phyloP scores from a whole-genome alignment of 78 protist species.

The Blattamonas nauphoetae region DNA sequence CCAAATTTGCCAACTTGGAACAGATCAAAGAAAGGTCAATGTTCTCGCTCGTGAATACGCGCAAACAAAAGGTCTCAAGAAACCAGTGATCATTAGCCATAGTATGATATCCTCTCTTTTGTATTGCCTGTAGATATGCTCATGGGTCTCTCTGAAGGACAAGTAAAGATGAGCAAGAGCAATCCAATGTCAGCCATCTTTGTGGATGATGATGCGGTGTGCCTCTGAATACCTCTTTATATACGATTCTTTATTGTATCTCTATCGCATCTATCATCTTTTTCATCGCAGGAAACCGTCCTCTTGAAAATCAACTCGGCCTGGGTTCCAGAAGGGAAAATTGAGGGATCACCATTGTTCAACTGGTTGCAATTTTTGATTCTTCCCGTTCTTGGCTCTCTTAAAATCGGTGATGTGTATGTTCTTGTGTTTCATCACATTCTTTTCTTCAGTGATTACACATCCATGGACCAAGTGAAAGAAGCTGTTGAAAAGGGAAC shows the following conservation, averaged over 20 bases:
- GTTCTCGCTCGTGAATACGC: slow-evolving; percentile 46
- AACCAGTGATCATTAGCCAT: slow-evolving; percentile 35
- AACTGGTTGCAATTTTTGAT: slow-evolving; percentile 25
- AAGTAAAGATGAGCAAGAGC: slow-evolving; percentile 32
- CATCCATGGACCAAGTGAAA: not conserved
- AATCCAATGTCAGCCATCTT: slow-evolving; percentile 36
- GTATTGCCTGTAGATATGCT: slow-evolving; percentile 16
- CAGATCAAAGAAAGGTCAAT: slow-evolving; percentile 45
- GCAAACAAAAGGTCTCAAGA: not conserved
- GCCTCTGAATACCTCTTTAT: not conserved
- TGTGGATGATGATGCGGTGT: slow-evolving; percentile 31
- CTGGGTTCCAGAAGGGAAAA: slow-evolving; percentile 11
- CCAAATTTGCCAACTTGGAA: slow-evolving; percentile 43
- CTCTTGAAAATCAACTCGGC: not conserved
- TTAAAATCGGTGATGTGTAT: not conserved
- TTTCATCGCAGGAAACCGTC: slow-evolving; percentile 1
- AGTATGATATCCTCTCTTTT: not conserved
- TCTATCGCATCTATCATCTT: not conserved
- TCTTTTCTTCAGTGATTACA: not conserved
- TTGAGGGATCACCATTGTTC: slow-evolving; percentile 25
- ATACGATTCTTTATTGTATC: not conserved
- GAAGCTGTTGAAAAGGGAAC: not conserved
- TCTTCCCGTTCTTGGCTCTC: not conserved
- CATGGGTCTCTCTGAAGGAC: slow-evolving; percentile 21
- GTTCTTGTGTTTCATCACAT: not conserved